Percentiles rank a stretch among this genome's conserved stretches.
phyloP scores from a whole-genome alignment of 768 basidiomycete genomes.

The Boletus pseudopeckii region DNA sequence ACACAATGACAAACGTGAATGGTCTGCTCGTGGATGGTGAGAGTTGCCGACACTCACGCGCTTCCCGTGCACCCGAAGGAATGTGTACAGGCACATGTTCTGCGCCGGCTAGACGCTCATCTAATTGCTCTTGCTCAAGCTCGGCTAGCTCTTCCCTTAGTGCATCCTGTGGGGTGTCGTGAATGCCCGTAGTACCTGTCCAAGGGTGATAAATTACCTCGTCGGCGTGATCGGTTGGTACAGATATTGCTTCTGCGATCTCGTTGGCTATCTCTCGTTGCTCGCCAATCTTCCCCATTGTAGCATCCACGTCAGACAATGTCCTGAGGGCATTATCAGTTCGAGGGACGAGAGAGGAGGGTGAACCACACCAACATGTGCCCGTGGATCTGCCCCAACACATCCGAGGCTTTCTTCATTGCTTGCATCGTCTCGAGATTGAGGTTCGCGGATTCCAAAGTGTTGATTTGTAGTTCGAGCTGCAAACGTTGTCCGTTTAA shows the following conservation, averaged over 20 bases:
- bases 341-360: neutral
- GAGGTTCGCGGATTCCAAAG: constrained; percentile 94
- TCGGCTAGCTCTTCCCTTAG: constrained; percentile 78
- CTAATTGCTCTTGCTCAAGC: constrained; percentile 84
- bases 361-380: constrained; percentile 62
- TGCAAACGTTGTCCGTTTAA: constrained; percentile 84
- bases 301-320: constrained; percentile 84
- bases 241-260: constrained; percentile 84
- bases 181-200: neutral
- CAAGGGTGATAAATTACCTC: constrained; percentile 50
- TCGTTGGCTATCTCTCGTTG: constrained; percentile 92
- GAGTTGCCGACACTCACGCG: constrained; percentile 40
- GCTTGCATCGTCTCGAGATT: constrained; percentile 96
- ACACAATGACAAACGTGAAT: constrained; percentile 1
- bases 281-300: constrained; percentile 84
- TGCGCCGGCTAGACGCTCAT: constrained; percentile 79
- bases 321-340: constrained; percentile 45
- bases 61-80: constrained; percentile 57
- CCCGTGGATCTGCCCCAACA: constrained; percentile 85
- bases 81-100: constrained; percentile 87
- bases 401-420: constrained; percentile 94
- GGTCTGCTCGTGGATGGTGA: neutral
- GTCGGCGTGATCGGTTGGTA: constrained; percentile 64
- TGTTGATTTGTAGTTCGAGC: constrained; percentile 95
- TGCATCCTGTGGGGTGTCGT: constrained; percentile 57